Evolutionary conservation across 2,329 filamentous ascomycete species (phyloP), one percentile per base, ranked within the genome.

Genomic region (Colletotrichum spaethianum): DNA sequence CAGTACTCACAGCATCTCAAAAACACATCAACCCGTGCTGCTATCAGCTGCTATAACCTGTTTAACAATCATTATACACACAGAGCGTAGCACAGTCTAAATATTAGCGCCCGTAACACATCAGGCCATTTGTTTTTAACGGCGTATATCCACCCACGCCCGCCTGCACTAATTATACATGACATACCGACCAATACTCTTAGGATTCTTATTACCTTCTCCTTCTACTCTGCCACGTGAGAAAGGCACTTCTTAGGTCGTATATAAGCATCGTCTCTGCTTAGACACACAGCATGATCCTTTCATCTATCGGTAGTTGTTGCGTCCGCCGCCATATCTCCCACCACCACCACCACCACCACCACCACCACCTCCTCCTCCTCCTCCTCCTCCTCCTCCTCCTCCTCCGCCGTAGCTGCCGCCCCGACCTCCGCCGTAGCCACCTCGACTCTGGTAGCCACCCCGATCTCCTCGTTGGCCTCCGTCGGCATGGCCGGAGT

Each of bases 391-490:
- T 23, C n/a, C n/a, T 14, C 46, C 46, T 6, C 46, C 63, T 18
- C 33, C 33, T 36, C 33, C 33, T 7, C 33, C 33, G 33, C 67
- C 36, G 9, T 59, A 52, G 6, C 44, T 28, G 11, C 64, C 63
- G 4, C 64, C 38, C 12, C 66, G 46, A 20, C 61, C 67, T 26
- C 67, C 67, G 9, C 67, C 57, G 26, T 68, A 36, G 9, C 61
- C 67, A 3, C 61, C 67, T 4, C 68, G 42, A 11, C 56, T 38
- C n/a, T 74, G 70, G 23, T 63, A 73, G 16, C 62, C 53, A 38
- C 73, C 70, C 12, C 59, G 70, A 8, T 67, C 69, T 28, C 65
- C 59, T 40, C 46, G 65, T 7, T 53, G 56, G 33, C 64, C 69
- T 31, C 50, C 69, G 7, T 66, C 62, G 44, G 46, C 36, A 8